Evolutionary conservation across 805 yeast genomes (phyloP).

Genomic region (Yarrowia sp.): DNA sequence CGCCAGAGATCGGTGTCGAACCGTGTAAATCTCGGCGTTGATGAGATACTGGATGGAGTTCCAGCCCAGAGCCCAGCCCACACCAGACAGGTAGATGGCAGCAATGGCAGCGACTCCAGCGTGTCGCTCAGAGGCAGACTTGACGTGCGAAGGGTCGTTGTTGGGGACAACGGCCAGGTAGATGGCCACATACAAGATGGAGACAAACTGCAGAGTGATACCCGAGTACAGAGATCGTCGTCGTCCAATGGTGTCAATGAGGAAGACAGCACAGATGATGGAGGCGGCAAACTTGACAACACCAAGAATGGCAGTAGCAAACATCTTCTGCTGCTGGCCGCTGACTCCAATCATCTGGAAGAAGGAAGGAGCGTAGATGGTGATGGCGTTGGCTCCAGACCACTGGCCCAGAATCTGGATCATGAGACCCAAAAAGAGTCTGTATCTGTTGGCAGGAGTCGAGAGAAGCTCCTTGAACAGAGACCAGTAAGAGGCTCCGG

Average conservation of each 20-base stretch:
- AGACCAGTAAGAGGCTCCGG: constrained; percentile 49
- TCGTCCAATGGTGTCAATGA: constrained; percentile 63
- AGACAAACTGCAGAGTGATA: constrained; percentile 54
- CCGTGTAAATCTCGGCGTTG: constrained; percentile 63
- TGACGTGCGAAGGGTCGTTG: constrained; percentile 50
- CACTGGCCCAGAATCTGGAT: constrained; percentile 55
- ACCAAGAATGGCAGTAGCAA: constrained; percentile 62
- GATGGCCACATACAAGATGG: constrained; percentile 57
- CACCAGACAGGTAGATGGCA: constrained; percentile 58
- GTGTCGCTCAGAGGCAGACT: constrained; percentile 49
- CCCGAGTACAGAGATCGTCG: constrained; percentile 60
- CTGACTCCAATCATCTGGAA: constrained; percentile 57
- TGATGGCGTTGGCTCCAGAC: constrained; percentile 65
- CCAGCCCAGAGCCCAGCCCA: constrained; percentile 68
- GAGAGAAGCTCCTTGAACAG: constrained; percentile 52
- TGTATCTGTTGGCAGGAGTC: constrained; percentile 50
- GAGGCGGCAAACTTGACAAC: constrained; percentile 61
- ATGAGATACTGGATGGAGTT: constrained; percentile 62
- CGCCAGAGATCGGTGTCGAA: constrained; percentile 58
- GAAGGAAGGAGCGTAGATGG: constrained; percentile 63
- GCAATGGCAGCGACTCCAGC: constrained; percentile 61
- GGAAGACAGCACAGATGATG: constrained; percentile 59
- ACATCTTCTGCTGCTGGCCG: constrained; percentile 51
- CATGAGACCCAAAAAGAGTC: constrained; percentile 55
- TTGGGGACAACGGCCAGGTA: constrained; percentile 53